Base-by-base conservation (phyloP, 2,329 filamentous ascomycete genomes). In the Camillea tinctor region DNA sequence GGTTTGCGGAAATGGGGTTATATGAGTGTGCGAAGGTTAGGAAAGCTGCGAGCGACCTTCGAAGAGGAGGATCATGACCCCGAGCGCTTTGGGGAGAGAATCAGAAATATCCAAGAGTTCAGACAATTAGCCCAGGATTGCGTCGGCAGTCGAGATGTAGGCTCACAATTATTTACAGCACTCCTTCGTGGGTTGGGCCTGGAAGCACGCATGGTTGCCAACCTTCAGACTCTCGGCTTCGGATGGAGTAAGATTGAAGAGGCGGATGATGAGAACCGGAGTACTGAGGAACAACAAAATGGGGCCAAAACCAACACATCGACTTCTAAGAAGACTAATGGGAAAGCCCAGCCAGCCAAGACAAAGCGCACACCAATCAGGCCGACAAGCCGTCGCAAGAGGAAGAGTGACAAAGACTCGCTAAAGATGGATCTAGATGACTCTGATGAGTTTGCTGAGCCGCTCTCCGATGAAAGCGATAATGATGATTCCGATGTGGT, bases 1-100 rank as follows among this genome's bases (percentile, higher is more conserved):
- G 92, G 91, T 0, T 71, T 98, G 21, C 84, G 93, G n/a, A 99
- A 98, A 77, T 83, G 86, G 71, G 95, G 95, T 0, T 98, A 98
- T 72, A 90, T 94, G 79, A 82, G 90, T 0, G 83, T 92, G n/a
- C 82, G 89, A 67, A 83, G 86, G 22, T 77, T 97, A 1, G 88
- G 92, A 66, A 84, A 88, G n/a, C 81, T 95, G 61, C 86, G 89
- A 6, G 87, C 88, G 30, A 88, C 85, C 0, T 92, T 89, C 73
- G 83, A 85, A 30, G 83, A 87, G 13, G 83, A 88, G 54, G 78
- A 80, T 0, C 79, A 86, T 59, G 83, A 95, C 65, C 74, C 81
- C 0, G 80, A 85, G 52, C 78, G 77, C 5, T 92, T 94, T 71
- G 94, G 94, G 1, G 95, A 98, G 76, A 83, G 85, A 13, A 84